phyloP scores from a whole-genome alignment of 805 yeast species.

The Grigorovia humatica region DNA sequence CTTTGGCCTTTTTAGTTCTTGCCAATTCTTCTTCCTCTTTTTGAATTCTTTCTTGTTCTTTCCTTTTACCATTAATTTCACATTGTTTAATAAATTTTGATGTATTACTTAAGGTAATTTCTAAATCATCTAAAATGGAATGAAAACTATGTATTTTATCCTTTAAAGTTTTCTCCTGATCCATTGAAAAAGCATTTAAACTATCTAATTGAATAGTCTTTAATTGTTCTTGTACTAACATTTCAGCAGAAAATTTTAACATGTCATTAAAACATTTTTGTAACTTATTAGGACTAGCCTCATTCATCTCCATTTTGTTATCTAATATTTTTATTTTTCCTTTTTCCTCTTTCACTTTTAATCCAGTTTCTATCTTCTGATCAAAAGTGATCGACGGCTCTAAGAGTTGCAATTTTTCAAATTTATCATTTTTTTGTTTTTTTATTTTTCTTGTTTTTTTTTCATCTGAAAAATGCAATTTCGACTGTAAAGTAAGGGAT shows the following conservation, averaged over 20 bases:
- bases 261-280: constrained; percentile 28
- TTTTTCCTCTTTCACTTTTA: no score
- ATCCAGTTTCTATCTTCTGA: neutral
- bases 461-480: no score
- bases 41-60: constrained; percentile 14
- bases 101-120: constrained; percentile 19
- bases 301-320: neutral
- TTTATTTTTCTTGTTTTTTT: no score
- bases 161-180: constrained; percentile 18
- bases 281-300: constrained; percentile 14
- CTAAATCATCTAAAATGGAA: constrained; percentile 24
- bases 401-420: neutral
- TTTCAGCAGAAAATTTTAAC: constrained; percentile 25
- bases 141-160: constrained; percentile 24
- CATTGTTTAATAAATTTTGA: constrained; percentile 22
- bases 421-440: no score
- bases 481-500: no score
- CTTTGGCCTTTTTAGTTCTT: neutral
- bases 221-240: constrained; percentile 28
- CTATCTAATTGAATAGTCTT: constrained; percentile 25
- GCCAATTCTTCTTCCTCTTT: constrained; percentile 9
- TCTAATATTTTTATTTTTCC: no score
- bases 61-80: constrained; percentile 26
- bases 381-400: neutral
- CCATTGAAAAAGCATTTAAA: constrained; percentile 18